Base-by-base conservation (phyloP, 2,329 filamentous ascomycete species). In the Coleophoma eucalyptorum region DNA sequence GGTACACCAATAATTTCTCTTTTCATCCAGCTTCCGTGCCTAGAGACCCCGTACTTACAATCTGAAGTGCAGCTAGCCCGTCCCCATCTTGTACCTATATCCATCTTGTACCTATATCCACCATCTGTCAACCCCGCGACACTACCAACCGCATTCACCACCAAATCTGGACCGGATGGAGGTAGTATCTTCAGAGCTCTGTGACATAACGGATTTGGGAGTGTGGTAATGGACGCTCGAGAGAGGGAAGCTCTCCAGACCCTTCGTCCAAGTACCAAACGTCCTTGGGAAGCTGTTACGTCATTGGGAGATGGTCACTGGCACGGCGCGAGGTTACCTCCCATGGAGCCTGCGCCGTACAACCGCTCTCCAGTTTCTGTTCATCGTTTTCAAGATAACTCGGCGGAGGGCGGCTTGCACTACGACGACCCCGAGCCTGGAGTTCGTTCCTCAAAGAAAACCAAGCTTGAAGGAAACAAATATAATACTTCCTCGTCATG, bases 121-220 rank as follows among this genome's bases (percentile, higher is more conserved):
- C n/a, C n/a, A n/a, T n/a, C n/a, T n/a, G n/a, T n/a, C n/a, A n/a
- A n/a, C n/a, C n/a, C n/a, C n/a, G n/a, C 26, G 26, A 26, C 26
- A 26, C 10, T 8, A 26, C 26, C 26, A 26, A 2, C 6, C 26
- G 4, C 26, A 26, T 26, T 26, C 10, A 26, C 26, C 26, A 26
- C 26, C 26, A 26, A 26, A 26, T 15, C 13, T 74, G 16, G 72
- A 68, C 19, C 76, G 57, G 46, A 61, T 62, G 58, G 61, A 62
- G 55, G 43, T 44, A 51, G 49, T 44, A 55, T 42, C 37, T 56
- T 38, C 48, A 49, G 48, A 50, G 51, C 43, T 55, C 50, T 58
- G 50, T 53, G 58, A 57, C 49, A 59, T 53, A 58, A 46, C 55
- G 58, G 61, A 47, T 53, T 53, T 54, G 53, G 52, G 41, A 58